A percentile compares a stretch with the other conserved stretches of the same genome.
These are phyloP conservation scores for Euphorbia lathyris DNA, from an alignment of 345 rosid species.

Conservation along the genomic window DNA sequence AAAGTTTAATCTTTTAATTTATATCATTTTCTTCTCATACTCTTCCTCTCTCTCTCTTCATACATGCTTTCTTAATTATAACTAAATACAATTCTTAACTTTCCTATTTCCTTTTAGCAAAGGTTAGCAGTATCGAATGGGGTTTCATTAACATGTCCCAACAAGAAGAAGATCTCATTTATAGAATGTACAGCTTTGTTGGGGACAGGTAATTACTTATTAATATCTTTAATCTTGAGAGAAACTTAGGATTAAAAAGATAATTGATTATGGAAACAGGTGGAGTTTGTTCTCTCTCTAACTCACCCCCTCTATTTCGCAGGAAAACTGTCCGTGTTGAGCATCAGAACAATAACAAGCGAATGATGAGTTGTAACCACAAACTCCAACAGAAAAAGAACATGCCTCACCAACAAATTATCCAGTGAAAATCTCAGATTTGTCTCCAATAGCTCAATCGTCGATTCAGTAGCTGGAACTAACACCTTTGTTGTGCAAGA, in stretches of 20 bases:
- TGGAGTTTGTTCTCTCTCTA: too few relatives aligned
- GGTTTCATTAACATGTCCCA: constrained; percentile 26
- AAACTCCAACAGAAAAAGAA: constrained; percentile 17
- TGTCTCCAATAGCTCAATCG: fast-evolving
- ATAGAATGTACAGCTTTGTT: constrained; percentile 25
- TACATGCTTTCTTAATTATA: neutral
- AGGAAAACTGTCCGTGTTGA: too few relatives aligned
- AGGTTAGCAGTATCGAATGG: constrained; percentile 29
- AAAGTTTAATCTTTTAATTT: too few relatives aligned
- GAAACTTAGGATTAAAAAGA: too few relatives aligned
- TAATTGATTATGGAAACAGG: constrained; percentile 39
- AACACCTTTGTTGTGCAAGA: constrained; percentile 13
- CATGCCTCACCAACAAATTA: constrained; percentile 32
- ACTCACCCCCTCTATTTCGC: too few relatives aligned
- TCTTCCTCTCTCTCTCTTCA: neutral
- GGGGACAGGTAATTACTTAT: constrained; percentile 20
- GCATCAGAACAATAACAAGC: too few relatives aligned
- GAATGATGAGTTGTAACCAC: constrained; percentile 33
- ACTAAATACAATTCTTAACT: neutral
- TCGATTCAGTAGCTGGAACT: constrained; percentile 1
- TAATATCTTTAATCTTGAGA: neutral
- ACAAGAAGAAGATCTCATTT: constrained; percentile 28
- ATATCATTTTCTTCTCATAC: neutral
- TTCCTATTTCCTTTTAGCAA: constrained; percentile 3
- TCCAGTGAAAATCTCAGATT: fast-evolving